phyloP scores from a whole-genome alignment of 768 basidiomycete genomes.

The Lactifluus rugatus region DNA sequence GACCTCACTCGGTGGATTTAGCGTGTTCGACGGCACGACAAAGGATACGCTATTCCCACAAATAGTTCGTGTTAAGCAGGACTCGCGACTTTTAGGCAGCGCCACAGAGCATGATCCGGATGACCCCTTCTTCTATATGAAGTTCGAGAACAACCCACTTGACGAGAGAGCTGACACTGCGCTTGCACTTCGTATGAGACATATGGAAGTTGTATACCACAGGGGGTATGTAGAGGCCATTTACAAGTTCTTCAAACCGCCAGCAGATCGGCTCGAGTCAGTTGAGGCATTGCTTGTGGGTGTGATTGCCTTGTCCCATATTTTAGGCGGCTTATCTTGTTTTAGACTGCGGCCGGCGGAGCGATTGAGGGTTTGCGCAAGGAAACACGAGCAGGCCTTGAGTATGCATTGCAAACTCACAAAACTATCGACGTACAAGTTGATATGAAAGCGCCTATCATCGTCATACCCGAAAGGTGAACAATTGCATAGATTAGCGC shows the following conservation, averaged over 20 bases:
- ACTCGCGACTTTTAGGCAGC: background rate
- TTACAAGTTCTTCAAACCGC: slow-evolving; percentile 85
- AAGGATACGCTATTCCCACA: slow-evolving; percentile 71
- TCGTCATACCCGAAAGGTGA: slow-evolving; percentile 93
- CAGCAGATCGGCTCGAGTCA: slow-evolving; percentile 89
- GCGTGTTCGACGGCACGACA: slow-evolving; percentile 89
- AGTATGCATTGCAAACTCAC: slow-evolving; percentile 86
- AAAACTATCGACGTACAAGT: slow-evolving; percentile 95
- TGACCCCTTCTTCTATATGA: slow-evolving; percentile 78
- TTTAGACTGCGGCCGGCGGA: slow-evolving; percentile 79
- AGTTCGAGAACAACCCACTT: slow-evolving; percentile 86
- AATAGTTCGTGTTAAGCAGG: slow-evolving; percentile 67
- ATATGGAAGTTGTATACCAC: slow-evolving; percentile 97
- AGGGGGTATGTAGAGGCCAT: slow-evolving; percentile 88
- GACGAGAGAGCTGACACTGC: slow-evolving; percentile 89
- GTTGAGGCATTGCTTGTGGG: slow-evolving; percentile 84
- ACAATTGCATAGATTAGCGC: slow-evolving; percentile 12
- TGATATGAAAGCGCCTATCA: slow-evolving; percentile 94
- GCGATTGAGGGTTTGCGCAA: slow-evolving; percentile 89
- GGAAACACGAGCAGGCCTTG: slow-evolving; percentile 88
- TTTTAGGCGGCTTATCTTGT: slow-evolving; percentile 2
- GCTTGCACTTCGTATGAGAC: slow-evolving; percentile 79
- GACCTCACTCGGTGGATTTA: slow-evolving; percentile 75
- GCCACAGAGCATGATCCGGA: slow-evolving; percentile 20
- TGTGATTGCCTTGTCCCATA: slow-evolving; percentile 7